Evolutionary conservation across 345 rosid species (phyloP), one percentile per base, ranked within the genome.

Genomic region (Murraya paniculata): DNA sequence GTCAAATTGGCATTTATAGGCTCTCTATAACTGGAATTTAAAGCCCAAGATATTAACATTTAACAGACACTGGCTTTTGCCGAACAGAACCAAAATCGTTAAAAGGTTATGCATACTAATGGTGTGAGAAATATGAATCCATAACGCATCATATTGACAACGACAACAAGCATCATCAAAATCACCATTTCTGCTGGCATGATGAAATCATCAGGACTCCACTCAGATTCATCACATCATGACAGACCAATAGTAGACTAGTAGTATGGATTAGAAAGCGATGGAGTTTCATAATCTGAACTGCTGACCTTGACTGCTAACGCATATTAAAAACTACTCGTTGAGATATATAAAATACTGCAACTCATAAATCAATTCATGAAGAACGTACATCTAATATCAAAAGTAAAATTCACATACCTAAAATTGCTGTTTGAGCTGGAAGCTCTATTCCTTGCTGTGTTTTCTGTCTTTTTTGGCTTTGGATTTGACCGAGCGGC

Each of bases 391-490:
- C 30, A 56, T 65, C 11, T 9, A 67, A 28, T 9, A 80, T 71
- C 22, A 25, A 6, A 65, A 80, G 27, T 19, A 72, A 55, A 24
- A 22, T 28, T 25, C 65, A 71, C 87, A 71, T 81, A 90, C 97
- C 88, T 82, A 79, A 81, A 77, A 62, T 84, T 90, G 87, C 68
- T 89, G 85, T 69, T 87, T 86, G 97, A 89, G 59, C 90, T 80
- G 30, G 93, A 87, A 77, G 85, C 92, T 86, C 86, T 91, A 77
- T 50, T 89, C 84, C 81, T 92, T 1, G 81, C 75, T 53, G 68
- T 56, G 41, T 82, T 41, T 39, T 87, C 95, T n/a, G 75, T 73
- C 81, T 80, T 90, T 80, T 82, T 88, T 48, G 92, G 89, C 53
- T 78, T 92, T 73, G 77, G 78, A 86, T 81, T 86, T 38, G 79